Evolutionary conservation across 148 eudicot genomes (phyloP).

Genomic region (Selenicereus undatus): DNA sequence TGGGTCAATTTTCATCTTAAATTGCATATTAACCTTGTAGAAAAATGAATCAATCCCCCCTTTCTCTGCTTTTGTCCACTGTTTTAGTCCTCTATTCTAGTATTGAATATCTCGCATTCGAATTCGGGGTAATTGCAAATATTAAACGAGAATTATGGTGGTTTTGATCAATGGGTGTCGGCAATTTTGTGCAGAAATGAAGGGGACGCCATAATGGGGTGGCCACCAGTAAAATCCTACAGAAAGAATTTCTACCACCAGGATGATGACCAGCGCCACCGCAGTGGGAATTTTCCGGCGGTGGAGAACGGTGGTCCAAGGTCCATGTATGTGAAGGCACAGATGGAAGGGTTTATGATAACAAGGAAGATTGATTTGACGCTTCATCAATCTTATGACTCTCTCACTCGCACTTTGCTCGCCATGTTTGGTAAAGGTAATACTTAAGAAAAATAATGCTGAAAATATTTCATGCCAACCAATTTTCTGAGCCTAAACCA

Average conservation of each 20-base stretch:
- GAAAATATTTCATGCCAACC: neutral
- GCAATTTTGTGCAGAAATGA: slow-evolving; percentile 23
- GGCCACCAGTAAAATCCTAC: slow-evolving; percentile 68
- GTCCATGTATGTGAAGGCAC: slow-evolving; percentile 58
- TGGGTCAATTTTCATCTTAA: neutral
- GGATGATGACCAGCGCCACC: slow-evolving; percentile 8
- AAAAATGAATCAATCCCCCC: neutral
- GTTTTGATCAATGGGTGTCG: neutral
- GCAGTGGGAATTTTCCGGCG: slow-evolving; percentile 7
- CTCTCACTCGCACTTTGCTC: slow-evolving; percentile 39
- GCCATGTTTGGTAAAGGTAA: slow-evolving; percentile 61
- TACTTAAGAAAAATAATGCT: too few relatives aligned
- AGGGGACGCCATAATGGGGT: slow-evolving; percentile 47
- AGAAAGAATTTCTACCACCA: slow-evolving; percentile 38
- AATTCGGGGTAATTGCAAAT: neutral
- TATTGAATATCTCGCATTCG: neutral
- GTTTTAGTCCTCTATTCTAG: neutral
- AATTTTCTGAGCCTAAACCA: neutral
- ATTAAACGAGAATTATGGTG: neutral
- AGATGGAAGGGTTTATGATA: slow-evolving; percentile 67
- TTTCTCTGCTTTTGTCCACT: neutral
- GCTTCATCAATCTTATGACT: slow-evolving; percentile 39
- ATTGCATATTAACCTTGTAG: neutral
- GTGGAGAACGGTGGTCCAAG: slow-evolving; percentile 24
- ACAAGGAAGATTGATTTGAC: slow-evolving; percentile 64